phyloP scores from a whole-genome alignment of 371 early-diverging fungal species.

The Rhizomucor miehei region DNA sequence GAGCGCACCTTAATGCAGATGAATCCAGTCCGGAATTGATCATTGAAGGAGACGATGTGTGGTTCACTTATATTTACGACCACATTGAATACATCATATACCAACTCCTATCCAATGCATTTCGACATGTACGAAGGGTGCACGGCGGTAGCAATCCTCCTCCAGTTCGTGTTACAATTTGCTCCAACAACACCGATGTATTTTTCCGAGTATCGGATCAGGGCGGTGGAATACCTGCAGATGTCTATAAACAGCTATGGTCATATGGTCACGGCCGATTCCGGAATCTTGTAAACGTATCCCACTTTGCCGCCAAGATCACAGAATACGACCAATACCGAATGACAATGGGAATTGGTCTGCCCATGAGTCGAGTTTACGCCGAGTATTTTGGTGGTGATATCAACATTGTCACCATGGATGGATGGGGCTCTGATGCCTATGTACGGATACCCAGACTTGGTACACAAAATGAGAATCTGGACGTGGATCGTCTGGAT shows the following conservation, averaged over 20 bases:
- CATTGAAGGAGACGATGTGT: constrained; percentile 62
- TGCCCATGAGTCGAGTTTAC: constrained; percentile 81
- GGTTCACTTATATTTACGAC: constrained; percentile 82
- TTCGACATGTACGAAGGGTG: constrained; percentile 45
- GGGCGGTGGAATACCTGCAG: constrained; percentile 71
- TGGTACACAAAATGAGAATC: constrained; percentile 61
- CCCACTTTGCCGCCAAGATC: constrained; percentile 55
- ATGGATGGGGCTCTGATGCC: constrained; percentile 82
- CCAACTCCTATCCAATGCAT: constrained; percentile 77
- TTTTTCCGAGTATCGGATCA: constrained; percentile 82
- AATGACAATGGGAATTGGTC: constrained; percentile 70
- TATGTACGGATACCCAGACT: constrained; percentile 70
- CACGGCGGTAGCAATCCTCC: constrained; percentile 19
- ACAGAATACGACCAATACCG: constrained; percentile 46
- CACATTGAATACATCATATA: constrained; percentile 85
- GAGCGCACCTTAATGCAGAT: constrained; percentile 15
- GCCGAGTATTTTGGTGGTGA: constrained; percentile 80
- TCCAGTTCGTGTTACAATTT: constrained; percentile 73
- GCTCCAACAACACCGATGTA: constrained; percentile 56
- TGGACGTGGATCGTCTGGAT: constrained; percentile 22
- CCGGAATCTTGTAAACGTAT: constrained; percentile 59
- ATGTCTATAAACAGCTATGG: constrained; percentile 62
- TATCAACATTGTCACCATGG: constrained; percentile 63
- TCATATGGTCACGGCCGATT: constrained; percentile 59
- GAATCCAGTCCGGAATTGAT: constrained; percentile 25